Base-by-base conservation (phyloP, 1,139 yeast species). In the Magnusiomyces ingens region DNA sequence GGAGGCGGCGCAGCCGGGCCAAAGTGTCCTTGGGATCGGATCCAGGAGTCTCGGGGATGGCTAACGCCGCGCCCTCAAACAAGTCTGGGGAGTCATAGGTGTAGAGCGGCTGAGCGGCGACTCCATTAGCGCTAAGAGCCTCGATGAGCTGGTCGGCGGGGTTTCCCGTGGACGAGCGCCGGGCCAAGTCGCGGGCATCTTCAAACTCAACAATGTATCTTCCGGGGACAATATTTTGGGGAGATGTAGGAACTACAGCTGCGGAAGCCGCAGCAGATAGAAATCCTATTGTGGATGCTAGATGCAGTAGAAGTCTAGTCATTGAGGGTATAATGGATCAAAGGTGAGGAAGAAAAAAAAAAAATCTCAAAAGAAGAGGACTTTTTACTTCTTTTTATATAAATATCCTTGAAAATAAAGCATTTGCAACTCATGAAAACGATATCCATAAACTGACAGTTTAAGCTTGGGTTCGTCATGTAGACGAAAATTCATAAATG, bases 41-140 rank as follows among this genome's bases (percentile, higher is more conserved):
- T 13, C 36, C 35, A 21, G 26, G 37, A 29, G 17, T 49, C 47
- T 26, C 43, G 35, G 17, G 17, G 15, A 8, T 35, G 12, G 19
- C 46, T 49, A 56, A 52, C 22, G 58, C 51, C 8, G 56, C 54
- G 3, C 58, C 58, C 12, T 48, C 38, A 26, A 56, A 56, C 17
- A 56, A 13, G 2, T 18, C 17, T 10, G 55, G 37, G 5, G 55
- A 48, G 29, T 35, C 8, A 19, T 19, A 52, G 45, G 41, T 55
- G 51, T 38, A 45, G 19, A 52, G 41, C 3, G 57, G 53, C 12
- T 22, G 38, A 11, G 41, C 56, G 19, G 32, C 8, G 3, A 50
- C 41, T 6, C 57, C 57, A n/a, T 45, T 12, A 5, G 52, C 56
- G 13, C 32, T 46, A 18, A 53, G 37, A 5, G 42, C 45, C 13